Conservation (phyloP, 768 basidiomycete genomes). For the Termitomyces sp. region DNA sequence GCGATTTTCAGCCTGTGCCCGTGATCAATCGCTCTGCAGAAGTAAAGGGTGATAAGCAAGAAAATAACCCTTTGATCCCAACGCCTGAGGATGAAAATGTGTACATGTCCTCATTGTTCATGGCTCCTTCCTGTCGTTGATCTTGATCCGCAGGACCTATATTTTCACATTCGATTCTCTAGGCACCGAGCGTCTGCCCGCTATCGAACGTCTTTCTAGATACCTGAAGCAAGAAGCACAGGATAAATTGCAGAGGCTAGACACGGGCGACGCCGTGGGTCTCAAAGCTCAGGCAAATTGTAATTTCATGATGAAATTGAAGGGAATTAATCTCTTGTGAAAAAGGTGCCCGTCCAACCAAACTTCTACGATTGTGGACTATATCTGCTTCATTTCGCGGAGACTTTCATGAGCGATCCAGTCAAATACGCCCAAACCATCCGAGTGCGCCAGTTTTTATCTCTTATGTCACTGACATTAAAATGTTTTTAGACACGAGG, state of each 20-base stretch:
- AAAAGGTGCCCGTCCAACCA: slow-evolving; percentile 79
- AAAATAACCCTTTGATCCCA: slow-evolving; percentile 1
- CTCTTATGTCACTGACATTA: not conserved
- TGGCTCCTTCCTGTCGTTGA: slow-evolving; percentile 1
- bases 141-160: slow-evolving; percentile 45
- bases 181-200: slow-evolving; percentile 63
- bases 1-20: not conserved
- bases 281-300: slow-evolving; percentile 46
- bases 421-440: slow-evolving; percentile 44
- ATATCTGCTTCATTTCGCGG: slow-evolving; percentile 83
- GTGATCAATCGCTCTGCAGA: not conserved
- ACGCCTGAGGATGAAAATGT: not conserved
- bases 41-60: not conserved
- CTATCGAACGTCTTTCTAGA: slow-evolving; percentile 46
- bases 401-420: slow-evolving; percentile 68
- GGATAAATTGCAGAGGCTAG: slow-evolving; percentile 51
- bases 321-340: not conserved
- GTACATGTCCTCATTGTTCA: not conserved
- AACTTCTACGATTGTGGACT: slow-evolving; percentile 93
- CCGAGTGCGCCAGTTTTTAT: slow-evolving; percentile 23
- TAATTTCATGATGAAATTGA: not conserved
- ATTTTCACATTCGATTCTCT: slow-evolving; percentile 92
- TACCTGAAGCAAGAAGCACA: slow-evolving; percentile 78
- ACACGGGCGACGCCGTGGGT: slow-evolving; percentile 34
- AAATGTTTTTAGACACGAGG: slow-evolving; percentile 14